Evolutionary conservation across 2,329 filamentous ascomycete species (phyloP).

Genomic region (Ophiocordyceps australis): DNA sequence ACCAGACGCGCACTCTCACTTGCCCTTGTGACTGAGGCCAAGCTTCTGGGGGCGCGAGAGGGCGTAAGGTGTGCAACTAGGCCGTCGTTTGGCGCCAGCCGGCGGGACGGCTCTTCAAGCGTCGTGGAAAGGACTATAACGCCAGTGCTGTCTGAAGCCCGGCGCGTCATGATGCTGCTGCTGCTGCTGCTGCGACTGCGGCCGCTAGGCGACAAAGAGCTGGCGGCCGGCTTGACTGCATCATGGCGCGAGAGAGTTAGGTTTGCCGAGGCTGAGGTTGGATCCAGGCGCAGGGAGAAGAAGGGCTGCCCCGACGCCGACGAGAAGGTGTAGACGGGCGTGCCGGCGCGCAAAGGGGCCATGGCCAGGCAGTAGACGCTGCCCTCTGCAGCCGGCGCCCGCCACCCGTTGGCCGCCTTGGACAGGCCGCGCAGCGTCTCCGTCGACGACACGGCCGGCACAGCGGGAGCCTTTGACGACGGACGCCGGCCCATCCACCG

Average conservation of each 20-base stretch:
- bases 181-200: conserved; percentile 10
- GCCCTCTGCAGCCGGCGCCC: conserved; percentile 39
- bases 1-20: conserved; percentile 52
- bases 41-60: conserved; percentile 38
- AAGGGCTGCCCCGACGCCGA: conserved; percentile 40
- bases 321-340: conserved; percentile 48
- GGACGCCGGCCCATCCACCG: conserved; percentile 13
- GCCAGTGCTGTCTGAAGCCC: conserved; percentile 28
- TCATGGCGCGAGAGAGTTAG: conserved; percentile 41
- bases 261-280: conserved; percentile 43
- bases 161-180: no score
- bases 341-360: conserved; percentile 34
- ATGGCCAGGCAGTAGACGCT: conserved; percentile 40
- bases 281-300: conserved; percentile 46
- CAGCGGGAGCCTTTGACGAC: conserved; percentile 19
- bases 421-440: conserved; percentile 47
- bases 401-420: conserved; percentile 54
- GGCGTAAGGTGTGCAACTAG: conserved; percentile 54
- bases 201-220: conserved; percentile 8
- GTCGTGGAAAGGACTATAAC: conserved; percentile 38
- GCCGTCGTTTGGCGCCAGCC: conserved; percentile 38
- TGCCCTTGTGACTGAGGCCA: conserved; percentile 43
- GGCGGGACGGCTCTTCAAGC: conserved; percentile 34
- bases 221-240: conserved; percentile 28
- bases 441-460: conserved; percentile 33